phyloP scores from a whole-genome alignment of 1,139 yeast genomes.

The Williopsis jadinii region DNA sequence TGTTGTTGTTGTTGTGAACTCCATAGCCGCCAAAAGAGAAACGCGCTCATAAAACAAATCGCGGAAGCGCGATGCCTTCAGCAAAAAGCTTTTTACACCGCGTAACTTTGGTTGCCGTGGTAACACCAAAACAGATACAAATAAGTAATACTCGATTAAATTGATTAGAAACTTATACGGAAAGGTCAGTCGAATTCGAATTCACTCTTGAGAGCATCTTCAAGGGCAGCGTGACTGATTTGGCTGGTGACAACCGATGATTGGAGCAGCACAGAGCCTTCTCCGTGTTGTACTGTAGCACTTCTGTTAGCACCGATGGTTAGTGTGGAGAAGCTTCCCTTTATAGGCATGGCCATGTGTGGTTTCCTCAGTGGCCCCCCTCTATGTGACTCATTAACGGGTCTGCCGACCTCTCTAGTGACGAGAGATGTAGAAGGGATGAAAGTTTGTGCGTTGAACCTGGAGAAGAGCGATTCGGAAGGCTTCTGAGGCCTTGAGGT shows the following conservation, averaged over 20 bases:
- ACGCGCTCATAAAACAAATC: no score
- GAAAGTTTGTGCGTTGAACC: conserved; percentile 4
- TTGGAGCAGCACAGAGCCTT: conserved; percentile 26
- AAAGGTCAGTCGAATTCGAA: conserved; percentile 2
- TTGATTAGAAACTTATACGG: no score
- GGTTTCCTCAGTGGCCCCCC: not conserved
- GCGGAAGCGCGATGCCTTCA: no score
- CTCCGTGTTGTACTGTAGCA: conserved; percentile 23
- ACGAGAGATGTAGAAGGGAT: conserved; percentile 14
- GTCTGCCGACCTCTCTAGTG: conserved; percentile 23
- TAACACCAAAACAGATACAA: no score
- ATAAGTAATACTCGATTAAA: no score
- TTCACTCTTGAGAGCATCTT: conserved; percentile 30
- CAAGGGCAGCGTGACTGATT: conserved; percentile 35
- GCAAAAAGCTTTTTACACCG: no score
- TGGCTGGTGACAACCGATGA: conserved; percentile 35
- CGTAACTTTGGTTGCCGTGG: no score
- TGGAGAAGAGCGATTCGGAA: conserved; percentile 1
- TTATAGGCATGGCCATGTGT: conserved; percentile 3
- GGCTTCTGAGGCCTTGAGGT: not conserved
- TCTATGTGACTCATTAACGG: not conserved
- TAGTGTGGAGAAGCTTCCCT: conserved; percentile 38
- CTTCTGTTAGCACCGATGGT: conserved; percentile 44
- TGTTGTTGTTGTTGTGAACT: no score
- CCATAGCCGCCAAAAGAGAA: no score